phyloP scores from a whole-genome alignment of 2,329 filamentous ascomycete species.

The Elsinoe australis region DNA sequence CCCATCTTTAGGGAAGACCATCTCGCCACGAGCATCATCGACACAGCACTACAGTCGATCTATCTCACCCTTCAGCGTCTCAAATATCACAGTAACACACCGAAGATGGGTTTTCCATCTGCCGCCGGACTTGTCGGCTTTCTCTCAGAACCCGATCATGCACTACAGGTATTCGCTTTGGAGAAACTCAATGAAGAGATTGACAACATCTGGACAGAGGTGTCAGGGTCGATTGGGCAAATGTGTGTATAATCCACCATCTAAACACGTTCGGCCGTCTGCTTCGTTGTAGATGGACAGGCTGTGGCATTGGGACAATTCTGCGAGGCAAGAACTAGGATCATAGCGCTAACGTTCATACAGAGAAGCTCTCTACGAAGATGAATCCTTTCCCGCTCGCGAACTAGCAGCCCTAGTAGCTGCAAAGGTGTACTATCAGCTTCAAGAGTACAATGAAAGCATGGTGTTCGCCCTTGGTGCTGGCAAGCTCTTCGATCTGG shows the following conservation, averaged over 20 bases:
- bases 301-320: no score
- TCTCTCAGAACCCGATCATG: slow-evolving; percentile 85
- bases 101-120: slow-evolving; percentile 86
- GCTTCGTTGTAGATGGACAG: no score
- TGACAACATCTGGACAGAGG: slow-evolving; percentile 95
- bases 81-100: no score
- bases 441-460: slow-evolving; percentile 98
- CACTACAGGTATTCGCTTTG: slow-evolving; percentile 89
- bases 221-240: slow-evolving; percentile 82
- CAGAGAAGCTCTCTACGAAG: slow-evolving; percentile 95
- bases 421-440: slow-evolving; percentile 97
- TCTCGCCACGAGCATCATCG: background rate
- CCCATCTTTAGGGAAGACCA: background rate
- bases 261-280: background rate
- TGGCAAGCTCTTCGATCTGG: slow-evolving; percentile 89
- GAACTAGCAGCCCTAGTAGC: slow-evolving; percentile 90
- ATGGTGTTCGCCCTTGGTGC: slow-evolving; percentile 96
- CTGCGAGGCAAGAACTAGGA: no score
- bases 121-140: slow-evolving; percentile 93
- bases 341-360: slow-evolving; percentile 15
- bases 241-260: slow-evolving; percentile 58
- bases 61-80: no score
- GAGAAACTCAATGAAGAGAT: slow-evolving; percentile 95
- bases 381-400: slow-evolving; percentile 87
- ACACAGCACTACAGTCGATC: background rate